Evolutionary conservation across 768 basidiomycete species (phyloP), one percentile per base, ranked within the genome.

Genomic region (Hysterangium stoloniferum): DNA sequence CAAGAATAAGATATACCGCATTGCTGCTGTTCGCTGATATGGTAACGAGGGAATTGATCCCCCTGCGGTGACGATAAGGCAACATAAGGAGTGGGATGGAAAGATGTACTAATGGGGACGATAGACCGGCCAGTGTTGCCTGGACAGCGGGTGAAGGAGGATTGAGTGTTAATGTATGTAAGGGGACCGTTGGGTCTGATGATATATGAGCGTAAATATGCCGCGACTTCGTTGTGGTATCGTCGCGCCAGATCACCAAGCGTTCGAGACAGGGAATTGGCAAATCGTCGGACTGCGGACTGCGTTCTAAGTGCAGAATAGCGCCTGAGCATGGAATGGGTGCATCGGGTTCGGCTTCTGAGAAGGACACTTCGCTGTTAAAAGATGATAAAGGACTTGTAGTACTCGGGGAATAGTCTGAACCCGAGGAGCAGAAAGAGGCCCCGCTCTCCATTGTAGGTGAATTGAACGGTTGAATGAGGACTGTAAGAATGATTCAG

Each of bases 121-220:
- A 51, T n/a, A 41, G 25, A 12, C 32, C 38, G 27, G 35, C 17
- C 4, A 42, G n/a, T n/a, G 17, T 24, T 8, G 25, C 13, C 1
- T 42, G 40, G 29, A 33, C 32, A 29, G 25, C 28, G 38, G 4
- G 4, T 13, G 9, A 27, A 19, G 13, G 28, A 40, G 13, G 31
- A 27, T 13, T 24, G 15, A 15, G 49, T 42, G 19, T 17, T 9
- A 17, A 12, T 13, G 15, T 9, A 13, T 15, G 17, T 27, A 11
- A 17, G 8, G 20, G 13, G 28, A 20, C 46, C 6, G 34, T 17
- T 22, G 19, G 27, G n/a, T 13, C 38, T 25, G 24, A 4, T 22
- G 44, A 19, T 33, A 29, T 51, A 15, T 51, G 35, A 7, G 49
- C 40, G 17, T 40, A 51, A 42, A 51, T 27, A 28, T 51, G n/a